phyloP scores from a whole-genome alignment of 108 stramenopile species.

The Parietichytrium sp. region DNA sequence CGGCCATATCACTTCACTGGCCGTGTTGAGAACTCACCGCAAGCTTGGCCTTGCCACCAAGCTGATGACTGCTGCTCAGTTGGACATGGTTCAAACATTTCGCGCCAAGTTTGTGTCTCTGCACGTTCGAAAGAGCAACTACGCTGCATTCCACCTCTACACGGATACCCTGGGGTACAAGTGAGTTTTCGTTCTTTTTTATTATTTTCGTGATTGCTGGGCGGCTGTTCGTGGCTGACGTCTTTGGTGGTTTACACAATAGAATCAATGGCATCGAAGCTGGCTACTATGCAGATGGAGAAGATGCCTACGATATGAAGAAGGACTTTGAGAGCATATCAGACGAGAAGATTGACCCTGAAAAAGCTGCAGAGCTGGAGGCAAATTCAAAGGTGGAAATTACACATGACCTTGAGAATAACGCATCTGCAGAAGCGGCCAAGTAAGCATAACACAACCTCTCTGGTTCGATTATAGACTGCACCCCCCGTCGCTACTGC shows the following conservation, averaged over 20 bases:
- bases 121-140: conserved; percentile 93
- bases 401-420: no score
- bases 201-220: not conserved
- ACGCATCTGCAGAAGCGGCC: no score
- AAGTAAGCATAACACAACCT: no score
- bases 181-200: not conserved
- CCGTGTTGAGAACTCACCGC: conserved; percentile 86
- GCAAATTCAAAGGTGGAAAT: no score
- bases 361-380: no score
- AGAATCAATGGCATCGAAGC: conserved; percentile 86
- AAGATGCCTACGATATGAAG: conserved; percentile 95
- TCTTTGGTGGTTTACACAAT: not conserved
- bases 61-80: conserved; percentile 79
- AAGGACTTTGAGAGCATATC: not conserved
- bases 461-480: no score
- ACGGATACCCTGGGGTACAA: conserved; percentile 84
- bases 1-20: conserved; percentile 97
- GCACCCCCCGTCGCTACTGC: no score
- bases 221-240: not conserved
- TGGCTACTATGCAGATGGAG: conserved; percentile 98
- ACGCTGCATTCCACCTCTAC: conserved; percentile 96
- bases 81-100: conserved; percentile 88
- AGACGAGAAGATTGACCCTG: no score
- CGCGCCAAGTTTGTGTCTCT: conserved; percentile 88
- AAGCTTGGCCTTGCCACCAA: conserved; percentile 89